A percentile compares a stretch with the other conserved stretches of the same genome.
phyloP scores from a whole-genome alignment of 495 filamentous ascomycete species.

The Hypoxylon fragiforme region DNA sequence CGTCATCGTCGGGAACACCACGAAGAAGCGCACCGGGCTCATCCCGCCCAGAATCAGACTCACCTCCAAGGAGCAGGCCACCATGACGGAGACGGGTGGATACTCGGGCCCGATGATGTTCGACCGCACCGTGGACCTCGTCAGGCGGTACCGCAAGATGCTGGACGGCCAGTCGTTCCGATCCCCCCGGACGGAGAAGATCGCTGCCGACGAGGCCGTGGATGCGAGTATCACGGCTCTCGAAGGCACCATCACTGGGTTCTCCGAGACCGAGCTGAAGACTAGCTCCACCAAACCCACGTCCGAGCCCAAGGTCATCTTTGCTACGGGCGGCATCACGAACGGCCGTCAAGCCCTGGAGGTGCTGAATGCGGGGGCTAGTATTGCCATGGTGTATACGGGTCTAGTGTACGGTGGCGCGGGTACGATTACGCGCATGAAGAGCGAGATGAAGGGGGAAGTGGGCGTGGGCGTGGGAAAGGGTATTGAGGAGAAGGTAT shows the following conservation, averaged over 20 bases:
- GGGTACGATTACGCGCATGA: slow-evolving; percentile 83
- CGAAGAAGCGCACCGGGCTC: slow-evolving; percentile 74
- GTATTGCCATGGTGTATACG: slow-evolving; percentile 83
- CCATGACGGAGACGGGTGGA: slow-evolving; percentile 77
- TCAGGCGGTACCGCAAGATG: slow-evolving; percentile 74
- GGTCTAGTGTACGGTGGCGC: slow-evolving; percentile 81
- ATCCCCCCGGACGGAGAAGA: slow-evolving; percentile 24
- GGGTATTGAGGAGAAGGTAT: not conserved
- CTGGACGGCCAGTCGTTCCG: slow-evolving; percentile 60
- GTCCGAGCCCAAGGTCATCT: slow-evolving; percentile 72
- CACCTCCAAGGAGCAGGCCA: slow-evolving; percentile 64
- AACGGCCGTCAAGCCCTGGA: slow-evolving; percentile 79
- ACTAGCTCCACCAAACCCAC: slow-evolving; percentile 6
- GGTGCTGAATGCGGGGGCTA: slow-evolving; percentile 81
- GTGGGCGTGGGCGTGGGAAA: slow-evolving; percentile 9
- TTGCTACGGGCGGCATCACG: slow-evolving; percentile 88
- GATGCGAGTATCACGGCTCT: slow-evolving; percentile 31
- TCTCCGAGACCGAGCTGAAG: slow-evolving; percentile 31
- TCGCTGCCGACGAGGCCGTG: slow-evolving; percentile 36
- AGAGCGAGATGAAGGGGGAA: slow-evolving; percentile 74
- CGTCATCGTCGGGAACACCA: slow-evolving; percentile 97
- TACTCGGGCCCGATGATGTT: slow-evolving; percentile 91
- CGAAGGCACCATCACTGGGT: slow-evolving; percentile 36
- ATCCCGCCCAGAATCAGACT: slow-evolving; percentile 65
- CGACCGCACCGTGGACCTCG: slow-evolving; percentile 70